Percentiles rank a stretch among this genome's conserved stretches.
phyloP scores from a whole-genome alignment of 441 rosid genomes.

The Populus hybrid region DNA sequence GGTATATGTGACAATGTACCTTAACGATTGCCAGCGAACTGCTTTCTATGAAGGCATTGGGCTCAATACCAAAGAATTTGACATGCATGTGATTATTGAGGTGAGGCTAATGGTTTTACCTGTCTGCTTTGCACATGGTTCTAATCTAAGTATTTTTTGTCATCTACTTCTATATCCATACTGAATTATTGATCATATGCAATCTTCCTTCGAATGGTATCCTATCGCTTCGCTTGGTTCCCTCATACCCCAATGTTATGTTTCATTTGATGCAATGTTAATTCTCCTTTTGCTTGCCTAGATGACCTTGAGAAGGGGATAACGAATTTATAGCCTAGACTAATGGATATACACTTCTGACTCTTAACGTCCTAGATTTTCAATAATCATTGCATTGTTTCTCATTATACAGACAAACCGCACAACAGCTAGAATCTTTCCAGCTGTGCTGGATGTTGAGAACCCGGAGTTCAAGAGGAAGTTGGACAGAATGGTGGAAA shows the following conservation, averaged over 20 bases:
- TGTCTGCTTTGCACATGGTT: background rate
- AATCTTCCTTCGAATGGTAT: background rate
- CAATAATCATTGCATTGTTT: background rate
- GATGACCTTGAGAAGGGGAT: background rate
- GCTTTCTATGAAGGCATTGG: conserved; percentile 94
- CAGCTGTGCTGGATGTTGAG: conserved; percentile 88
- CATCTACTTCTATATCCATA: background rate
- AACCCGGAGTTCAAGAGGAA: conserved; percentile 95
- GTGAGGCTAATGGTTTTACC: conserved; percentile 33
- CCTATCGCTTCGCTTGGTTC: background rate
- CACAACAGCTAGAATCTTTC: conserved; percentile 90
- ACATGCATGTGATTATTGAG: conserved; percentile 97
- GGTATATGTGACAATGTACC: conserved; percentile 98
- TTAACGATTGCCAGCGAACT: conserved; percentile 86
- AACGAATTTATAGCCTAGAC: background rate
- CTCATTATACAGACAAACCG: conserved; percentile 66
- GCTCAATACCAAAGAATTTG: conserved; percentile 86
- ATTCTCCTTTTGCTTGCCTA: background rate
- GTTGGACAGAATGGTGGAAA: conserved; percentile 81
- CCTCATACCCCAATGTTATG: background rate
- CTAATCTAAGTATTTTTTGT: background rate
- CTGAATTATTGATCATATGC: background rate
- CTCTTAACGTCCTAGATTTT: background rate
- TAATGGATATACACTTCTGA: background rate
- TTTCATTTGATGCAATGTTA: background rate